Evolutionary conservation across 192 early-diverging fungal species (phyloP).

Genomic region (Spizellomyces punctatus): DNA sequence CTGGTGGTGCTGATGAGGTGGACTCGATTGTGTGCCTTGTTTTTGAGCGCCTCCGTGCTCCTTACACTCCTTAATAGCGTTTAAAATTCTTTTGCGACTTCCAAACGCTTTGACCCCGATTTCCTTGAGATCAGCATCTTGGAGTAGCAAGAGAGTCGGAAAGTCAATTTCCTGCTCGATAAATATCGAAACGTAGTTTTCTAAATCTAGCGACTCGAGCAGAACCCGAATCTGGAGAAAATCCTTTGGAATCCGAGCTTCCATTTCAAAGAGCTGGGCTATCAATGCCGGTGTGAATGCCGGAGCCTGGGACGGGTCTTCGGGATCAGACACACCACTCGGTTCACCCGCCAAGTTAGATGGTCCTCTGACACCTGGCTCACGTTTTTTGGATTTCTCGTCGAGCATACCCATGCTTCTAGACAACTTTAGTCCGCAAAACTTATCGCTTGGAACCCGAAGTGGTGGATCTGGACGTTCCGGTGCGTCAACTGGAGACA

Average conservation of each 20-base stretch:
- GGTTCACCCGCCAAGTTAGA: slow-evolving; percentile 27
- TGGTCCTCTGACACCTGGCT: background rate
- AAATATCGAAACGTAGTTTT: slow-evolving; percentile 44
- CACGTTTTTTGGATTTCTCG: slow-evolving; percentile 13
- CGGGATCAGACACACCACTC: slow-evolving; percentile 19
- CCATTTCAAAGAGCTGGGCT: slow-evolving; percentile 33
- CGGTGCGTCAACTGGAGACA: slow-evolving; percentile 30
- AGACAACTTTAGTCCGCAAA: slow-evolving; percentile 23
- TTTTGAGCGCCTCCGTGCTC: background rate
- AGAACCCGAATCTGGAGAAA: slow-evolving; percentile 32
- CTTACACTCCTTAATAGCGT: slow-evolving; percentile 47
- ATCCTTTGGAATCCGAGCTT: slow-evolving; percentile 31
- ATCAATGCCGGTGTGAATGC: slow-evolving; percentile 34
- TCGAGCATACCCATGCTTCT: slow-evolving; percentile 22
- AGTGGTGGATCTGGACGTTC: slow-evolving; percentile 9
- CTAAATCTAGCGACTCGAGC: slow-evolving; percentile 43
- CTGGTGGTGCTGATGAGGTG: too few relatives aligned
- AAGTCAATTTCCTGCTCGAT: slow-evolving; percentile 56
- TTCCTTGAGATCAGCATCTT: slow-evolving; percentile 51
- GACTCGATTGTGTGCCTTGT: too few relatives aligned
- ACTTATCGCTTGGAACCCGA: slow-evolving; percentile 25
- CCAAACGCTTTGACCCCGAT: slow-evolving; percentile 56
- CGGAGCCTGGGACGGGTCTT: slow-evolving; percentile 3
- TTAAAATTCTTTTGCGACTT: slow-evolving; percentile 50
- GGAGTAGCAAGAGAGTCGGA: slow-evolving; percentile 44